Base-by-base conservation (phyloP, 805 yeast genomes). In the Torulaspora indica region DNA sequence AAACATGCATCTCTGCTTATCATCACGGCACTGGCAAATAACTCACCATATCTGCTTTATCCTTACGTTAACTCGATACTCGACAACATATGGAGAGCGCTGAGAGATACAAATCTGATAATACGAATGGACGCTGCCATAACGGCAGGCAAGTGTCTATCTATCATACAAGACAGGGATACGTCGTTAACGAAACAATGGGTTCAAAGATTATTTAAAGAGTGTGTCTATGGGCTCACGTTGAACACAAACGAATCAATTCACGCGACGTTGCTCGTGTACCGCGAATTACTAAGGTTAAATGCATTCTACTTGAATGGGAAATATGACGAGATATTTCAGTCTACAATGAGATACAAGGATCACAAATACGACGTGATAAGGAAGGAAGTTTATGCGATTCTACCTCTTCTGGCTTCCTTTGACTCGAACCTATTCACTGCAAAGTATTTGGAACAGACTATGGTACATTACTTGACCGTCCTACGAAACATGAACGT, bases 1-100 rank as follows among this genome's bases (percentile, higher is more conserved):
- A 79, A 93, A 51, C 97, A 91, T 60, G 96, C 97, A 0, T 95
- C 97, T 1, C 80, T 89, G 30, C 71, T 91, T 42, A 81, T 88
- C 33, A 77, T 93, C 32, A 77, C 83, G 6, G 84, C 96, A 0
- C 74, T 93, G 48, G 96, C 96, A 0, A 78, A 78, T 43, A 85
- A 86, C 57, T 84, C 95, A 1, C 96, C 98, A 2, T 85, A 95
- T 7, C 69, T 89, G 45, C 70, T 91, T 40, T 85, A 85, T 59
- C 78, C 81, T 28, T 86, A 85, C 62, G 83, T 88, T 25, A 80
- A 82, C 47, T 83, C 84, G 32, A 82, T 90, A 13, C 69, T 91
- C 43, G 86, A 85, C 37, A 82, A 85, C 53, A 78, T 93, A 13
- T 91, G 97, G 96, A 74, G 81, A 31, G 95, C 95, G 0, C 68